Conservation (phyloP, 2,329 filamentous ascomycete genomes). For the Aspergillus sp. region DNA sequence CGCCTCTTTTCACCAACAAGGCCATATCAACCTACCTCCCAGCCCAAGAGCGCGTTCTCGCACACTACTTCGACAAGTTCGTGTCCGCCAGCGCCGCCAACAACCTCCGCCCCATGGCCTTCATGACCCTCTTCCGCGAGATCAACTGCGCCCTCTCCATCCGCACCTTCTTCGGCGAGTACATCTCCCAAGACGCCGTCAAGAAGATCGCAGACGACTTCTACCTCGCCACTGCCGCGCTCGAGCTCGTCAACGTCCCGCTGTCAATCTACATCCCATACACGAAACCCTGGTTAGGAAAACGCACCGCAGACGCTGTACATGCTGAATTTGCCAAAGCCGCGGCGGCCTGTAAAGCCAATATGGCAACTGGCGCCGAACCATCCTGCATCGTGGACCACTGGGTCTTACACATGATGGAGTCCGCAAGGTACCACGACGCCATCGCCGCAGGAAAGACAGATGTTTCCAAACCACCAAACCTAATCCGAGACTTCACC, state of each 20-base stretch:
- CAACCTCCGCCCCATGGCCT: slow-evolving; percentile 68
- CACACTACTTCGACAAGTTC: slow-evolving; percentile 74
- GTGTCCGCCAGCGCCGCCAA: slow-evolving; percentile 67
- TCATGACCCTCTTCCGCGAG: slow-evolving; percentile 83
- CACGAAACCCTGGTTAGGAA: slow-evolving; percentile 88
- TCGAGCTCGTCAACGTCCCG: slow-evolving; percentile 92
- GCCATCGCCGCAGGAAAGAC: slow-evolving; percentile 58
- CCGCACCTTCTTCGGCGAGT: slow-evolving; percentile 86
- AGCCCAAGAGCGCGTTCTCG: slow-evolving; percentile 83
- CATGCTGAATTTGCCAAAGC: slow-evolving; percentile 80
- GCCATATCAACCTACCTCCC: slow-evolving; percentile 81
- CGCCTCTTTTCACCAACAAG: slow-evolving; percentile 81
- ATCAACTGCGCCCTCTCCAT: slow-evolving; percentile 86
- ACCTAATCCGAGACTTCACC: slow-evolving; percentile 53
- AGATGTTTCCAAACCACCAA: slow-evolving; percentile 32
- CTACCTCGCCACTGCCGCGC: slow-evolving; percentile 83
- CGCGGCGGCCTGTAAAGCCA: slow-evolving; percentile 79
- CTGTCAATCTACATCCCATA: slow-evolving; percentile 73
- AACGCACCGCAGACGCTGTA: slow-evolving; percentile 82
- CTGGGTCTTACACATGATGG: slow-evolving; percentile 80
- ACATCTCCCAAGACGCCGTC: slow-evolving; percentile 79
- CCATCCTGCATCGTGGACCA: slow-evolving; percentile 84
- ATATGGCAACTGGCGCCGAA: slow-evolving; percentile 76
- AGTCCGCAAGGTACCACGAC: slow-evolving; percentile 72
- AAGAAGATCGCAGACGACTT: slow-evolving; percentile 91